Evolutionary conservation across 2,329 filamentous ascomycete genomes (phyloP), one percentile per base, ranked within the genome.

Genomic region (Macroventuria anomochaeta): DNA sequence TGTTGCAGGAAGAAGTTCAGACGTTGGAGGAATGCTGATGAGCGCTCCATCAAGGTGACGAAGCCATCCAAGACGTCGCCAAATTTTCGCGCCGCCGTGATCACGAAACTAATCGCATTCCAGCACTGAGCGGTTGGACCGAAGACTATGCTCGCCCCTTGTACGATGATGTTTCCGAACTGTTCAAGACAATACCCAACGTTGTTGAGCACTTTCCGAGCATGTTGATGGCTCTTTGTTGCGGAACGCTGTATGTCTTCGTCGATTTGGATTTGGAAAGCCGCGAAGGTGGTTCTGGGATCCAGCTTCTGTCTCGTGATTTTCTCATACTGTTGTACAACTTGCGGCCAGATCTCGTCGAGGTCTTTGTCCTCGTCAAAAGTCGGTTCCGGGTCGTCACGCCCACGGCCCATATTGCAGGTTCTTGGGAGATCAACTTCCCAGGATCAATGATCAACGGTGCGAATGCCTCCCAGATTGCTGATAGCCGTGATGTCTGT

Each of bases 21-120:
- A 0, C 46, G 56, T 29, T 44, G 17, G 0, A 63, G 21, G 11
- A 63, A 63, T 1, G 47, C 58, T 7, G 51, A 38, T 7, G 48
- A 58, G 17, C 58, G 56, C 23, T 61, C 61, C 61, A 63, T 63
- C 3, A 63, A 12, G 20, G n/a, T 53, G 7, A 60, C 34, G n/a
- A 61, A 61, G 7, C 55, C 58, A 3, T 59, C 58, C 3, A 63
- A 40, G 12, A 61, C 36, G 1, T 50, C 48, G 3, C 13, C 34
- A 7, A 51, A 51, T 13, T 31, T 20, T 23, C 46, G 44, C 8
- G 36, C 53, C 3, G 51, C 53, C 32, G 46, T 36, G 7, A 59
- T 34, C 7, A 63, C 47, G 29, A 63, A 54, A 15, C 49, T 63
- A 13, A 63, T 57, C 0, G 58, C 60, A 23, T 59, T 63, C 57